Evolutionary conservation across 2,329 filamentous ascomycete genomes (phyloP).

Genomic region (Alternaria viburni): DNA sequence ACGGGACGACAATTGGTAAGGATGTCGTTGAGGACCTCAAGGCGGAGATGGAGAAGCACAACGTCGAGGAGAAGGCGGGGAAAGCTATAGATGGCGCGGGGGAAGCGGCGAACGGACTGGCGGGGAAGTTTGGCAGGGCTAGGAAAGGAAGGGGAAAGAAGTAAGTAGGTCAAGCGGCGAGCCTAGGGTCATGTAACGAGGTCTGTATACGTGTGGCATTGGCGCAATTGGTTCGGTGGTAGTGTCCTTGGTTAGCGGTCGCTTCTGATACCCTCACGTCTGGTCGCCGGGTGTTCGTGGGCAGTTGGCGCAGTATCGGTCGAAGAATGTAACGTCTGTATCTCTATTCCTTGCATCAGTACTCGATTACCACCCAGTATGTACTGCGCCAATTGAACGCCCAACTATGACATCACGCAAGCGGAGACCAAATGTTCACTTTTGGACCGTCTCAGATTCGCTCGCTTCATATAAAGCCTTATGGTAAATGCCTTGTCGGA

Average conservation of each 20-base stretch:
- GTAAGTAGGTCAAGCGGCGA: slow-evolving; percentile 5
- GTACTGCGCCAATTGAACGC: slow-evolving; percentile 30
- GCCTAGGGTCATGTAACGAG: background rate
- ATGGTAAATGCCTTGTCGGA: slow-evolving; percentile 49
- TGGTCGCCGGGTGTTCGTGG: slow-evolving; percentile 2
- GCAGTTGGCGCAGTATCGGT: slow-evolving; percentile 20
- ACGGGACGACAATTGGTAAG: slow-evolving; percentile 58
- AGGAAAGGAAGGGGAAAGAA: slow-evolving; percentile 38
- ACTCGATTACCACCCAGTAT: slow-evolving; percentile 28
- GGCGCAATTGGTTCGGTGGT: slow-evolving; percentile 1
- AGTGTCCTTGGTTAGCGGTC: slow-evolving; percentile 5
- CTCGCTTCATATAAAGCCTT: slow-evolving; percentile 50
- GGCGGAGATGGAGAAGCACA: slow-evolving; percentile 63
- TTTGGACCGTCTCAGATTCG: slow-evolving; percentile 51
- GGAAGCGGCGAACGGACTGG: slow-evolving; percentile 38
- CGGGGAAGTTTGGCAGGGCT: slow-evolving; percentile 32
- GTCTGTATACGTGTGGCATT: background rate
- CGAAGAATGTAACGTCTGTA: slow-evolving; percentile 25
- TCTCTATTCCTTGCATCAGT: slow-evolving; percentile 42
- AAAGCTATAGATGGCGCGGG: slow-evolving; percentile 45
- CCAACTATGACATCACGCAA: slow-evolving; percentile 44
- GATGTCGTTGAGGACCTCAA: slow-evolving; percentile 62
- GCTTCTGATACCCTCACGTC: slow-evolving; percentile 11
- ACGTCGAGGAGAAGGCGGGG: slow-evolving; percentile 53
- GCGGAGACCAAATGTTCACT: slow-evolving; percentile 43